A percentile compares a stretch with the other conserved stretches of the same genome.
Evolutionary conservation across 257 asterid species (phyloP).

Genomic region (Hygrophila difformis): DNA sequence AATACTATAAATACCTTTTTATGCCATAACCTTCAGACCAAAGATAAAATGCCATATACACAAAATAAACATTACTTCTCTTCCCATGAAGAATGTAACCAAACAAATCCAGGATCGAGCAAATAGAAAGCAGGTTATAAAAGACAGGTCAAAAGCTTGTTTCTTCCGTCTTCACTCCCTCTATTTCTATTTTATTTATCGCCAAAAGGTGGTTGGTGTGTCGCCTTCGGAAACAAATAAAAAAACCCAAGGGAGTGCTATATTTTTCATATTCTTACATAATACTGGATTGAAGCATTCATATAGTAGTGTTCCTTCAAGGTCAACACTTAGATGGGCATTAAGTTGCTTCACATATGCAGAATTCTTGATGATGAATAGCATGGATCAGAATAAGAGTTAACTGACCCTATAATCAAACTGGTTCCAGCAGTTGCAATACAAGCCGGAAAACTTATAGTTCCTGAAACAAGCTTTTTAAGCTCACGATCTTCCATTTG

Average conservation of each 20-base stretch:
- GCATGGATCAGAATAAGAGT: neutral
- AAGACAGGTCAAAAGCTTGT: neutral
- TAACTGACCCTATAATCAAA: constrained; percentile 65
- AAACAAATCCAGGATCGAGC: neutral
- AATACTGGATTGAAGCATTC: neutral
- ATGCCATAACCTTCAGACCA: too few relatives aligned
- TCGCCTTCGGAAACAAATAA: too few relatives aligned
- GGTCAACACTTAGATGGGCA: neutral
- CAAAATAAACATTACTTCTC: too few relatives aligned
- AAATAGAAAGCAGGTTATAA: neutral
- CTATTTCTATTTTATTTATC: too few relatives aligned
- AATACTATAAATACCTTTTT: too few relatives aligned
- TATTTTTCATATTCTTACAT: neutral
- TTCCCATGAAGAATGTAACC: too few relatives aligned
- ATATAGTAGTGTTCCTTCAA: neutral
- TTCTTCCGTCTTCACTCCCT: too few relatives aligned
- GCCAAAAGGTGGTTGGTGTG: too few relatives aligned
- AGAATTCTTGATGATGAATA: constrained; percentile 1
- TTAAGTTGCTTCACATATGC: neutral
- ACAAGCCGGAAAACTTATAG: constrained; percentile 70
- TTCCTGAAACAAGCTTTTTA: constrained; percentile 51
- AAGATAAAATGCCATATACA: too few relatives aligned
- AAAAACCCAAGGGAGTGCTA: neutral
- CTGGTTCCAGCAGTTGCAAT: constrained; percentile 94
- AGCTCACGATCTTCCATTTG: constrained; percentile 51